These are phyloP conservation scores for Lactarius quietus DNA, from an alignment of 768 basidiomycete genomes.

Conservation along the genomic window DNA sequence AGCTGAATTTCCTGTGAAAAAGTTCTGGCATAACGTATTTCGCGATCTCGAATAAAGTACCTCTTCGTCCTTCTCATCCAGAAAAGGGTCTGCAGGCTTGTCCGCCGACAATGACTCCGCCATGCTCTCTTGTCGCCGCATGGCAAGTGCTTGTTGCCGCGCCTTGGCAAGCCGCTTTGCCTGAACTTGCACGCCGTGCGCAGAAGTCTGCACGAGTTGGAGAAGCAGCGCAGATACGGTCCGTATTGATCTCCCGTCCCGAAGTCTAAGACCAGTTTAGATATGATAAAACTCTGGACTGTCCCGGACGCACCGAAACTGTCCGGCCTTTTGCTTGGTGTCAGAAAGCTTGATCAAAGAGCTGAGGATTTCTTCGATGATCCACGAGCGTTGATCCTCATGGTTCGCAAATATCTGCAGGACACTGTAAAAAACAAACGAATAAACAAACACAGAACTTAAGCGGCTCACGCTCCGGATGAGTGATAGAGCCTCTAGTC, in stretches of 20 bases:
- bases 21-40: background rate
- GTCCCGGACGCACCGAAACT: conserved; percentile 62
- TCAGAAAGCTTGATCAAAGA: conserved; percentile 89
- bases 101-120: conserved; percentile 34
- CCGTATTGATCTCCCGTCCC: conserved; percentile 88
- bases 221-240: conserved; percentile 91
- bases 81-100: conserved; percentile 46
- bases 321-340: conserved; percentile 84
- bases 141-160: conserved; percentile 56
- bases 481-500: conserved; percentile 77
- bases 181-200: conserved; percentile 78
- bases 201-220: conserved; percentile 95
- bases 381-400: conserved; percentile 90
- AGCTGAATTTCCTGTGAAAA: conserved; percentile 56
- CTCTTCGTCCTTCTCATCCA: conserved; percentile 68
- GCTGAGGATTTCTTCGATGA: conserved; percentile 93
- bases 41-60: conserved; percentile 34
- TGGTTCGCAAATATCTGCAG: conserved; percentile 86
- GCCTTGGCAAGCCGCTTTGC: conserved; percentile 58
- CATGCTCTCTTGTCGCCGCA: conserved; percentile 62
- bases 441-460: conserved; percentile 3
- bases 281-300: conserved; percentile 9
- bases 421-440: conserved; percentile 18
- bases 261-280: conserved; percentile 50
- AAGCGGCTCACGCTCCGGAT: conserved; percentile 69